Conservation (phyloP, 1,284 basidiomycete species). For the Chalciporus sp. region DNA sequence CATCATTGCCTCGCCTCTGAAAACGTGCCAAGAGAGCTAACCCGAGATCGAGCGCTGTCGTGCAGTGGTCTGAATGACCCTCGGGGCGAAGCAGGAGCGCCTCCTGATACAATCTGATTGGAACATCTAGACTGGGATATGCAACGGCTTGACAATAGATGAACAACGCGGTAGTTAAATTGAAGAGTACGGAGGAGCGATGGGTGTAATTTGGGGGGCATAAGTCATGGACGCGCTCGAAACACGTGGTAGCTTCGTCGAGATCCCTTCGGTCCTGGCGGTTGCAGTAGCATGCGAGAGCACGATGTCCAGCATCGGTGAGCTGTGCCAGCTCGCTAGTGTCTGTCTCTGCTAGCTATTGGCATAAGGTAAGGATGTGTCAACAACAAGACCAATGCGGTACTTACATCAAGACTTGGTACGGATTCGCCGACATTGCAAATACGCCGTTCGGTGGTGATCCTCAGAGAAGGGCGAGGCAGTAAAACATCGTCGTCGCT, state of each 20-base stretch:
- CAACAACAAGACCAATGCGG: too few species aligned
- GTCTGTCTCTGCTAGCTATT: too few species aligned
- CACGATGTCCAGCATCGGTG: too few species aligned
- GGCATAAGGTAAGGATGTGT: too few species aligned
- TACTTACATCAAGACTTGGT: too few species aligned
- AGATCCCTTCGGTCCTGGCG: too few species aligned
- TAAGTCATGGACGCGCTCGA: conserved; percentile 3
- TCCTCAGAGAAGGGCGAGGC: too few species aligned
- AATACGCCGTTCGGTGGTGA: too few species aligned
- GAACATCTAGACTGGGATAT: not conserved
- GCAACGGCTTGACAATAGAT: not conserved
- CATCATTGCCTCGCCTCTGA: not conserved
- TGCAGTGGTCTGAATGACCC: conserved; percentile 5
- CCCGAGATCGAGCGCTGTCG: conserved; percentile 4
- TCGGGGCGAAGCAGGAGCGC: conserved; percentile 2
- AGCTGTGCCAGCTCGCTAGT: too few species aligned
- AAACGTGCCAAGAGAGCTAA: not conserved
- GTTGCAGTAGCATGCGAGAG: too few species aligned
- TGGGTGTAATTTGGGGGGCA: conserved; percentile 13
- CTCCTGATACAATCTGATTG: conserved; percentile 3
- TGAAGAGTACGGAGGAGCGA: conserved; percentile 9
- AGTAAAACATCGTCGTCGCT: too few species aligned
- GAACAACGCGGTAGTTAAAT: conserved; percentile 12
- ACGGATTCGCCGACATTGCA: too few species aligned
- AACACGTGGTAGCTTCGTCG: not conserved